Evolutionary conservation across 2,329 filamentous ascomycete species (phyloP), one percentile per base, ranked within the genome.

Genomic region (Ophiognomonia clavigignenti-juglandacearum): DNA sequence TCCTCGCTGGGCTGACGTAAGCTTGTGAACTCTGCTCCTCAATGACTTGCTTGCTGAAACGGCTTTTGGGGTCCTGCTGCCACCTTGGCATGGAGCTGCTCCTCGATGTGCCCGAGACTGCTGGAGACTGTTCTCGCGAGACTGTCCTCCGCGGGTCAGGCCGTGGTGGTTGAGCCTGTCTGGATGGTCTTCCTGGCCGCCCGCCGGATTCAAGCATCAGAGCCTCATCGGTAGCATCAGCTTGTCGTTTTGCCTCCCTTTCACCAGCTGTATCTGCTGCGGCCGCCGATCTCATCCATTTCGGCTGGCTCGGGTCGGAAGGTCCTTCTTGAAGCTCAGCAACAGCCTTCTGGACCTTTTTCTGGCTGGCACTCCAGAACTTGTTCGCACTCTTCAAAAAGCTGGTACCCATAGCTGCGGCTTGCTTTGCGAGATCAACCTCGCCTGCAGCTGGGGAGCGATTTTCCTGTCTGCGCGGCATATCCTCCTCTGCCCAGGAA

Each of bases 361-460:
- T 98, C 61, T 91, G 88, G 0, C 92, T 84, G 3, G 86, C 88
- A 63, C 96, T 98, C 93, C 93, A 98, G 1, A 97, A 69, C 1
- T 88, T 92, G 56, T 95, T 95, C 2, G 93, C 93, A 3, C 91
- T 93, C 64, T 98, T 98, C 64, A 97, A 83, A 11, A 98, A 67
- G 52, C 78, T 95, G 37, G 72, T 88, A 1, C 93, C 88, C 60
- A 97, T 75, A 27, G 91, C 86, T 6, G 88, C 82, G 3, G 92
- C 92, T 36, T 85, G 78, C 59, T 92, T 89, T 14, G 88, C 74
- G 47, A 95, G 75, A 57, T 96, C 92, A 44, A 75, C 82, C 2
- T 90, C 86, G 7, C 64, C 71, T 36, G 67, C 67, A 9, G 72
- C 73, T 4, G 78, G 78, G 1, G 82, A 81, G 48, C 70, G 68